Evolutionary conservation across 176 grass and related monocot genomes (phyloP).

Genomic region (Thinopyrum elongatum): DNA sequence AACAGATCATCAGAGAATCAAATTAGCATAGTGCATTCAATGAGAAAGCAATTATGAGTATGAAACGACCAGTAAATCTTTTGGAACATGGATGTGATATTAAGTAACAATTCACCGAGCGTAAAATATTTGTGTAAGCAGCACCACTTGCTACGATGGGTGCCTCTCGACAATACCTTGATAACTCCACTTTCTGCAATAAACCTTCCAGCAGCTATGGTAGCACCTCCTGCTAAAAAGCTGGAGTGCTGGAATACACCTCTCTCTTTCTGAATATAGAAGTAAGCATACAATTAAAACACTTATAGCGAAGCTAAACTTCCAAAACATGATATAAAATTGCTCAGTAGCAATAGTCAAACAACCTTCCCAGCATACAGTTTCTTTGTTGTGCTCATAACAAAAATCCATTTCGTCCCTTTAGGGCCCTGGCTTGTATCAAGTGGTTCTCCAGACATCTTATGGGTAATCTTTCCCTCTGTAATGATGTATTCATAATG

Average conservation of each 20-base stretch:
- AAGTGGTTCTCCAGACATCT: slow-evolving; percentile 55
- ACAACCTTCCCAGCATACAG: slow-evolving; percentile 83
- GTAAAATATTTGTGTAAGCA: not conserved
- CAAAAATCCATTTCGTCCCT: slow-evolving; percentile 91
- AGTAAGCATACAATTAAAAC: not conserved
- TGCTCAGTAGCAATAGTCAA: slow-evolving; percentile 11
- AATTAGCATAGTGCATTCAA: not conserved
- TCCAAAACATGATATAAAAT: not conserved
- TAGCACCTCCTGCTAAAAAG: slow-evolving; percentile 90
- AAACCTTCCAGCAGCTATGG: slow-evolving; percentile 84
- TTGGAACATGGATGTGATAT: not conserved
- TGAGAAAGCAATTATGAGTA: not conserved
- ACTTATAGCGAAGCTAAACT: not conserved
- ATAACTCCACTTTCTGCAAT: slow-evolving; percentile 64
- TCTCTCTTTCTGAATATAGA: slow-evolving; percentile 68
- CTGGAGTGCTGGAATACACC: slow-evolving; percentile 94
- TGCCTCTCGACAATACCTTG: slow-evolving; percentile 32
- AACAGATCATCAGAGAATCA: not conserved
- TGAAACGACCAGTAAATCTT: not conserved
- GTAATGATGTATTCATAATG: slow-evolving; percentile 63
- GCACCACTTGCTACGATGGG: not conserved
- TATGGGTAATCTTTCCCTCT: slow-evolving; percentile 63
- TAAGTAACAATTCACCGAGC: not conserved
- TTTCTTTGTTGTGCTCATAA: slow-evolving; percentile 67
- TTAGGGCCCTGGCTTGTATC: slow-evolving; percentile 58